Conservation (phyloP, 345 rosid genomes). For the Excoecaria cochinchinensis region DNA sequence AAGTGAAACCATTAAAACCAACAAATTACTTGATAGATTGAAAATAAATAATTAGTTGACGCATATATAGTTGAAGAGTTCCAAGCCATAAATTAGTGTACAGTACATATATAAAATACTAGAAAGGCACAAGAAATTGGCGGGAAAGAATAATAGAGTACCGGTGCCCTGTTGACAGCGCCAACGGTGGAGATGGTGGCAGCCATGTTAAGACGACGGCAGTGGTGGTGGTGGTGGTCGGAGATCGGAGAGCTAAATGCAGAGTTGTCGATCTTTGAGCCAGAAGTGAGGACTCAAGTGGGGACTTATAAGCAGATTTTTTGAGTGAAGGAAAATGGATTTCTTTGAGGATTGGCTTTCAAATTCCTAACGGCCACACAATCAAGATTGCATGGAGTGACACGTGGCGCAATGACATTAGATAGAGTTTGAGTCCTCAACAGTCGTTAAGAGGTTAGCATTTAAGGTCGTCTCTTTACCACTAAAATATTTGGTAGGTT, state of each 20-base stretch:
- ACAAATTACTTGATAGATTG: not conserved
- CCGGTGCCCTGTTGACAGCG: conserved; percentile 72
- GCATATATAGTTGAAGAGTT: not conserved
- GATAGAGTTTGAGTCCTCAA: not conserved
- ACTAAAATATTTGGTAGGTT: conserved; percentile 10
- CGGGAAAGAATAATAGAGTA: conserved; percentile 20
- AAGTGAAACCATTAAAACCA: not conserved
- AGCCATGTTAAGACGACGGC: conserved; percentile 46
- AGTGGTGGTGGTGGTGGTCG: not conserved
- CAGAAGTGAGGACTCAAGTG: not conserved
- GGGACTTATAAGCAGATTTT: conserved; percentile 22
- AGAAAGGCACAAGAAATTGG: not conserved
- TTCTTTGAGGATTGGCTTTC: conserved; percentile 21
- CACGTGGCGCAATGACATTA: conserved; percentile 39
- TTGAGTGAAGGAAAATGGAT: conserved; percentile 34
- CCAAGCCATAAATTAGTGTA: not conserved
- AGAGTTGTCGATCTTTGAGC: not conserved
- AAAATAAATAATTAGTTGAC: not conserved
- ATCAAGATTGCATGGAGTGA: conserved; percentile 31
- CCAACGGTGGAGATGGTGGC: conserved; percentile 78
- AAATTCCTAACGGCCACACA: conserved; percentile 44
- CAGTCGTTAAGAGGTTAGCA: conserved; percentile 15
- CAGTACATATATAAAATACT: not conserved
- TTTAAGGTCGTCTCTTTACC: conserved; percentile 24
- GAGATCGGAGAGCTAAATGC: not conserved